phyloP scores from a whole-genome alignment of 352 stramenopile species.

The Globisporangium iwayamae region DNA sequence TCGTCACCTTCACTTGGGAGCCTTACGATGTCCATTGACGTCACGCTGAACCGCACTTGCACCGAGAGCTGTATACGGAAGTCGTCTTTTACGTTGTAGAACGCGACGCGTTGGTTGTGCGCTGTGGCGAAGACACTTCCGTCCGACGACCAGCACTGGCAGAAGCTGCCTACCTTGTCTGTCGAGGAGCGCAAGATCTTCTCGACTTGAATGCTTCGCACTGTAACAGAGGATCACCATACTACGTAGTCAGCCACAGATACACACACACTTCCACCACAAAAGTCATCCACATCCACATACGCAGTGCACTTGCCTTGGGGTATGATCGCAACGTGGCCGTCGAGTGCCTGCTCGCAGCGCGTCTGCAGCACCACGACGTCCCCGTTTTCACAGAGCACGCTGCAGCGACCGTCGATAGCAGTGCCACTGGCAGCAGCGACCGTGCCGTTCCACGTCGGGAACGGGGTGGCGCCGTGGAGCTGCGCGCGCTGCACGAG shows the following conservation, averaged over 20 bases:
- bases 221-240: not conserved
- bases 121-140: constrained; percentile 28
- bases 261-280: not conserved
- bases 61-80: constrained; percentile 20
- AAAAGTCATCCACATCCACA: not conserved
- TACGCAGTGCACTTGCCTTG: not conserved
- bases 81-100: constrained; percentile 24
- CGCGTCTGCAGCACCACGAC: constrained; percentile 37
- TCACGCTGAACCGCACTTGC: constrained; percentile 30
- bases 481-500: constrained; percentile 32
- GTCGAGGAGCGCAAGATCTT: constrained; percentile 30
- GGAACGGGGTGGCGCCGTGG: constrained; percentile 39
- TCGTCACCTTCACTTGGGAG: not conserved
- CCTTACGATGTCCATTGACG: constrained; percentile 29
- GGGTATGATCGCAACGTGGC: not conserved
- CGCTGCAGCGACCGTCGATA: constrained; percentile 25
- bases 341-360: not conserved
- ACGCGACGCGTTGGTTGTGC: constrained; percentile 24
- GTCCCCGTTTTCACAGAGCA: constrained; percentile 47
- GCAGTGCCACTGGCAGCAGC: constrained; percentile 7
- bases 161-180: constrained; percentile 28
- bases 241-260: not conserved
- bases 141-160: constrained; percentile 47
- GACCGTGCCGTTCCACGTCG: constrained; percentile 59
- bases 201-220: constrained; percentile 20